Conservation (phyloP, 2,329 filamentous ascomycete genomes). For the Sarocladium kiliense region DNA sequence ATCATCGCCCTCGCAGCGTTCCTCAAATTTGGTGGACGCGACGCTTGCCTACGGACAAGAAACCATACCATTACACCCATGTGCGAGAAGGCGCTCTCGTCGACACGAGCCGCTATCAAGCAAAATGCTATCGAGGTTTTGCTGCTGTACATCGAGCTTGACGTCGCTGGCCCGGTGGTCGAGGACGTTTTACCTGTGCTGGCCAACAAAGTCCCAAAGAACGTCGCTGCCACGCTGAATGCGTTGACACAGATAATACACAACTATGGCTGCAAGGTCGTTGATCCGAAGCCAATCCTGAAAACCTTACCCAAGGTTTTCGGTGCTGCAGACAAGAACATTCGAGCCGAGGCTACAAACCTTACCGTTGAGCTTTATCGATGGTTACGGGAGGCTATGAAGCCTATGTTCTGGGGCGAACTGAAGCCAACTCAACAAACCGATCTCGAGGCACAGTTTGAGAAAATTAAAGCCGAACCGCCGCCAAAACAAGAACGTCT, state of each 20-base stretch:
- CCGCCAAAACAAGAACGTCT: slow-evolving; percentile 86
- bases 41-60: slow-evolving; percentile 75
- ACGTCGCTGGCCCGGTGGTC: slow-evolving; percentile 77
- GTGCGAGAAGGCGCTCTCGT: slow-evolving; percentile 85
- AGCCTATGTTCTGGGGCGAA: slow-evolving; percentile 94
- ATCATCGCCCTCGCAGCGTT: slow-evolving; percentile 85
- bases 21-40: slow-evolving; percentile 80
- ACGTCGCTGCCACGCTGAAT: slow-evolving; percentile 65
- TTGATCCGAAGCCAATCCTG: slow-evolving; percentile 87
- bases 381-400: slow-evolving; percentile 97
- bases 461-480: slow-evolving; percentile 83
- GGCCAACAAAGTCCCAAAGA: slow-evolving; percentile 85
- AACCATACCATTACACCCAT: slow-evolving; percentile 70
- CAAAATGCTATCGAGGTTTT: slow-evolving; percentile 80
- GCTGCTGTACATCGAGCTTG: slow-evolving; percentile 83
- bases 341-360: slow-evolving; percentile 87
- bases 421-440: slow-evolving; percentile 92
- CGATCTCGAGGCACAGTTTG: slow-evolving; percentile 90
- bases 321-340: slow-evolving; percentile 96
- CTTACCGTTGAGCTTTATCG: slow-evolving; percentile 91
- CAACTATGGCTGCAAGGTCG: slow-evolving; percentile 89
- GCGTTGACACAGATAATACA: slow-evolving; percentile 82
- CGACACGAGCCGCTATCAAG: slow-evolving; percentile 84
- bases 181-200: slow-evolving; percentile 84
- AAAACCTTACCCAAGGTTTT: slow-evolving; percentile 88